These are phyloP conservation scores for Danielozyma ontarioensis DNA, from an alignment of 805 yeast species.

Conservation along the genomic window DNA sequence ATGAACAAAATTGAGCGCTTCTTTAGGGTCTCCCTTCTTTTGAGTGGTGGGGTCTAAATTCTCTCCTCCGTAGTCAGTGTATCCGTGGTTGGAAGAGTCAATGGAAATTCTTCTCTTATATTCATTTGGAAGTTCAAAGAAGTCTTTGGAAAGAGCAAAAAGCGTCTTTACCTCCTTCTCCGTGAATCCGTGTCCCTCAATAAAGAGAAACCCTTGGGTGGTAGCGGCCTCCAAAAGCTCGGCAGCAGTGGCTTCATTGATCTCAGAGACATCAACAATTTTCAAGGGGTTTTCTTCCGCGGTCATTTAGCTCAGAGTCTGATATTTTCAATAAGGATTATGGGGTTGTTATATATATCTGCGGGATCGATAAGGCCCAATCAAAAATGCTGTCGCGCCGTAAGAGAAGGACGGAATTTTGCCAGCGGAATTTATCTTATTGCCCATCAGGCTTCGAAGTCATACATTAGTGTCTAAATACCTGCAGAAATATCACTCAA, in stretches of 20 bases:
- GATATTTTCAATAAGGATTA: too few relatives aligned
- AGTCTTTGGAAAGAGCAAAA: conserved; percentile 46
- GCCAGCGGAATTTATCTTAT: too few relatives aligned
- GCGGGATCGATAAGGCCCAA: too few relatives aligned
- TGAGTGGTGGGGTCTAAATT: conserved; percentile 36
- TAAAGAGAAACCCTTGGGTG: conserved; percentile 60
- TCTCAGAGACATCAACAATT: conserved; percentile 52
- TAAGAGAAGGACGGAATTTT: too few relatives aligned
- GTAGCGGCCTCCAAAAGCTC: conserved; percentile 54
- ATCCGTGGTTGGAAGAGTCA: conserved; percentile 55
- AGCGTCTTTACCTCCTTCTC: conserved; percentile 47
- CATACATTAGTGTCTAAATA: too few relatives aligned
- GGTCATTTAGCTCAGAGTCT: too few relatives aligned
- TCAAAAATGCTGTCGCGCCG: too few relatives aligned
- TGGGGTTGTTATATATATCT: too few relatives aligned
- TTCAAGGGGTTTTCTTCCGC: conserved; percentile 43
- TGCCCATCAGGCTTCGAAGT: too few relatives aligned
- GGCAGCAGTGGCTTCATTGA: conserved; percentile 40
- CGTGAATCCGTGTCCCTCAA: conserved; percentile 64
- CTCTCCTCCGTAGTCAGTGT: conserved; percentile 52
- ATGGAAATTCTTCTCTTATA: conserved; percentile 50
- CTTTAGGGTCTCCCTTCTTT: conserved; percentile 54
- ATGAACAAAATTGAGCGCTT: conserved; percentile 68
- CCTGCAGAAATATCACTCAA: too few relatives aligned
- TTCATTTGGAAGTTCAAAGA: conserved; percentile 46